A percentile compares a stretch with the other conserved stretches of the same genome.
Evolutionary conservation across 257 asterid genomes (phyloP).

Genomic region (Solanum commersonii): DNA sequence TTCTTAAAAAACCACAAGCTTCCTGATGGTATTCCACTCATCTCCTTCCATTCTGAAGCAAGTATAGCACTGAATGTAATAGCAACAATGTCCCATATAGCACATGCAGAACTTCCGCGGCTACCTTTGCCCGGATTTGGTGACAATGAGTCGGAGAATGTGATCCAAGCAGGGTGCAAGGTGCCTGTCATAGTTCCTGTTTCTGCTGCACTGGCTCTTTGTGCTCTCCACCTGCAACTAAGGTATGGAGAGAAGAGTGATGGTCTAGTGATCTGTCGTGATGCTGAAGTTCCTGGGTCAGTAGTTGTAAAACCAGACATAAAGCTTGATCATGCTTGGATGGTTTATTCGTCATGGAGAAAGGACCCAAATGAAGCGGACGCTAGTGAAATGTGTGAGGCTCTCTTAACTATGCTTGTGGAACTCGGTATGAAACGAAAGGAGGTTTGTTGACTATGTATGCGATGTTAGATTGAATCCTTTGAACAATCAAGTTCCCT

Average conservation of each 20-base stretch:
- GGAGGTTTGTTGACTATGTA: not conserved
- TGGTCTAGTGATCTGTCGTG: constrained; percentile 90
- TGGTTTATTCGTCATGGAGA: constrained; percentile 80
- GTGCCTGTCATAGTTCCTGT: constrained; percentile 80
- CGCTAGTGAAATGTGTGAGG: constrained; percentile 77
- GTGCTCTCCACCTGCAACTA: constrained; percentile 65
- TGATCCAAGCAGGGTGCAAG: constrained; percentile 26
- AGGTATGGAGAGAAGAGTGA: constrained; percentile 95
- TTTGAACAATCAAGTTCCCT: not conserved
- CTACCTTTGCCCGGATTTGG: constrained; percentile 31
- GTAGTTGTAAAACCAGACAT: constrained; percentile 61
- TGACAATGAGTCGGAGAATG: constrained; percentile 24
- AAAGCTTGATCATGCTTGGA: constrained; percentile 92
- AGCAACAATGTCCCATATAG: constrained; percentile 72
- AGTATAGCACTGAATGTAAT: constrained; percentile 52
- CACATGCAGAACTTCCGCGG: constrained; percentile 85
- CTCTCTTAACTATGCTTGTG: constrained; percentile 64
- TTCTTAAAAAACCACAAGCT: constrained; percentile 58
- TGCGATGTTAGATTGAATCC: not conserved
- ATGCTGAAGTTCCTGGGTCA: constrained; percentile 94
- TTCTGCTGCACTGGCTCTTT: constrained; percentile 66
- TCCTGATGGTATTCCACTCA: constrained; percentile 62
- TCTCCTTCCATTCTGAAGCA: constrained; percentile 84
- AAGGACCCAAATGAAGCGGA: constrained; percentile 47
- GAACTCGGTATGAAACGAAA: constrained; percentile 39